phyloP scores from a whole-genome alignment of 1,284 basidiomycete species.

The Irpex rosettiformis region DNA sequence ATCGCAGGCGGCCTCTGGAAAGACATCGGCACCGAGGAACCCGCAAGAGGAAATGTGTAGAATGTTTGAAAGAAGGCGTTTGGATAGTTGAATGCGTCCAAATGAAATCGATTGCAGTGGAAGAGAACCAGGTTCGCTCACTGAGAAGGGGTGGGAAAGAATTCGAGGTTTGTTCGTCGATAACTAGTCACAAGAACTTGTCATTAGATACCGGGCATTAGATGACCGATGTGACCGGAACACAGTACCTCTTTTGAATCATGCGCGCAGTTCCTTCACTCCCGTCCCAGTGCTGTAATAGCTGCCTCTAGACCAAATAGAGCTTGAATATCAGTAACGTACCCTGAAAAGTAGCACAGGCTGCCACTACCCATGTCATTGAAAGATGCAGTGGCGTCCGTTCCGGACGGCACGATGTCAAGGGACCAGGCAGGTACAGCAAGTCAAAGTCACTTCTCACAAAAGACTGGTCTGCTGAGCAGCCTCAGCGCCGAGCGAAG shows the following conservation, averaged over 20 bases:
- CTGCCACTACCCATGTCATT: neutral
- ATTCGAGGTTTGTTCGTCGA: neutral
- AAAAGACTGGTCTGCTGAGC: no score
- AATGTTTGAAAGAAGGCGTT: neutral
- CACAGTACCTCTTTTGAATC: neutral
- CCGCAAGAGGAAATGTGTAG: neutral
- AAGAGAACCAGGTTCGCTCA: neutral
- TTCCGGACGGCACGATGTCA: neutral
- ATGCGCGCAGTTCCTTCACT: neutral
- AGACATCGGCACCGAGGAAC: neutral
- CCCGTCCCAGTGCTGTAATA: neutral
- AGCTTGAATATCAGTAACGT: neutral
- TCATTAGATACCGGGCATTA: constrained; percentile 6
- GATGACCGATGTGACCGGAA: constrained; percentile 3
- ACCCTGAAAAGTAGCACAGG: neutral
- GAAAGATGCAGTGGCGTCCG: neutral
- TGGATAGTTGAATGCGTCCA: neutral
- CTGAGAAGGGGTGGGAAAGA: neutral
- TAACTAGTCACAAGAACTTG: neutral
- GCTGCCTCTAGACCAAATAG: neutral
- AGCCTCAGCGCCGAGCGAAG: no score
- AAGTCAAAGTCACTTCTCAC: neutral
- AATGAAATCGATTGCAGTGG: neutral
- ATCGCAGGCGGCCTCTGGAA: neutral
- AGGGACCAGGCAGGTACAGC: neutral